Evolutionary conservation across 441 rosid species (phyloP).

Genomic region (Jatropha multifida): DNA sequence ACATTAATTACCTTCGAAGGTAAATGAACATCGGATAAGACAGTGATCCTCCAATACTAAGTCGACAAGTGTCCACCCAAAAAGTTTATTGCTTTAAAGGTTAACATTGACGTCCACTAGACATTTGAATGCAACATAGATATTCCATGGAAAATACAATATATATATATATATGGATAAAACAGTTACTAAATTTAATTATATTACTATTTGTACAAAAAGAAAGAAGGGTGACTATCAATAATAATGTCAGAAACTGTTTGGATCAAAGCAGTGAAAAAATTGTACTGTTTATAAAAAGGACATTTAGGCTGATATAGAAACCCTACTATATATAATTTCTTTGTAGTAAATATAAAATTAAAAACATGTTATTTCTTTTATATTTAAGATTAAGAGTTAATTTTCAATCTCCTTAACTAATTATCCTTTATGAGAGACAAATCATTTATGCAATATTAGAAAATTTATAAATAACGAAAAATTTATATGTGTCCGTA

Average conservation of each 20-base stretch:
- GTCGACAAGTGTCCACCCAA: slow-evolving; percentile 15
- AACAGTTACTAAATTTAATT: not conserved
- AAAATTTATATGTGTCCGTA: no score
- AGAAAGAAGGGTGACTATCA: not conserved
- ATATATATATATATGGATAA: not conserved
- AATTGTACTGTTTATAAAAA: not conserved
- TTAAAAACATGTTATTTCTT: no score
- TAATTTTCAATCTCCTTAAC: no score
- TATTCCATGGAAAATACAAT: slow-evolving; percentile 2
- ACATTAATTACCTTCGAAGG: not conserved
- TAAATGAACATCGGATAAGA: not conserved
- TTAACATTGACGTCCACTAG: slow-evolving; percentile 24
- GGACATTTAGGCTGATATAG: not conserved
- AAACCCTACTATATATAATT: not conserved
- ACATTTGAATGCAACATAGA: slow-evolving; percentile 13
- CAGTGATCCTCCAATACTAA: slow-evolving; percentile 1
- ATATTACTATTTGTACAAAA: not conserved
- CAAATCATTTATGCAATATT: no score
- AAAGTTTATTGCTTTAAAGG: slow-evolving; percentile 17
- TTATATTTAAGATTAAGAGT: no score
- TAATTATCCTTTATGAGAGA: no score
- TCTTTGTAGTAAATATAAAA: no score
- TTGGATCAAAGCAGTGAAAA: slow-evolving; percentile 9
- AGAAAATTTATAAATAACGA: no score
- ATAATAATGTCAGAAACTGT: not conserved